Percentiles rank a stretch among this genome's conserved stretches.
Conservation (phyloP, 1,284 basidiomycete genomes). For the Boletus semigastroideus region DNA sequence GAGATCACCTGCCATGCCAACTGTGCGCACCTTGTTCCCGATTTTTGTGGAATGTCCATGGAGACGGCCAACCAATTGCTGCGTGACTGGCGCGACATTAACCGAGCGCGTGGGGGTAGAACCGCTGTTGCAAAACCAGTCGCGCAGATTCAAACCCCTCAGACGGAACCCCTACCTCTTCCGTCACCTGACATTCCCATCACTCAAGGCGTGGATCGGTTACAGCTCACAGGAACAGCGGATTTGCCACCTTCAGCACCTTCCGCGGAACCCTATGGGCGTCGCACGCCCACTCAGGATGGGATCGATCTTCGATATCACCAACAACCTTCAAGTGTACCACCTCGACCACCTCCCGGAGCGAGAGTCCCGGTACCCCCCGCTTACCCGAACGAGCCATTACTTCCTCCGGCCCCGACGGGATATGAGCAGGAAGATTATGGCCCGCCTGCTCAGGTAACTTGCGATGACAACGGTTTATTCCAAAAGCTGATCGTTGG, state of each 20-base stretch:
- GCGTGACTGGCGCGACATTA: slow-evolving; percentile 86
- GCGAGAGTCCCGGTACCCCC: slow-evolving; percentile 43
- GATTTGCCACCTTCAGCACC: slow-evolving; percentile 30
- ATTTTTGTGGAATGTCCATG: slow-evolving; percentile 99
- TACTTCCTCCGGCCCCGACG: slow-evolving; percentile 20
- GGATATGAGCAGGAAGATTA: slow-evolving; percentile 36
- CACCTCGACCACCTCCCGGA: slow-evolving; percentile 45
- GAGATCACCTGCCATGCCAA: slow-evolving; percentile 96
- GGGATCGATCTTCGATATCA: slow-evolving; percentile 32
- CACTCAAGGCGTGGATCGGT: slow-evolving; percentile 46
- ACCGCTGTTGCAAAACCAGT: slow-evolving; percentile 36
- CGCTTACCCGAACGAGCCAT: slow-evolving; percentile 33
- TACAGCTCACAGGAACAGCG: slow-evolving; percentile 47
- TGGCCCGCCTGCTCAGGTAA: slow-evolving; percentile 27
- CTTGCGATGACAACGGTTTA: not conserved
- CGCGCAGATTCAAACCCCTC: slow-evolving; percentile 36
- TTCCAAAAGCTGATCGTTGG: slow-evolving; percentile 11
- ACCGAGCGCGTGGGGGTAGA: slow-evolving; percentile 53
- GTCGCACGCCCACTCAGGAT: slow-evolving; percentile 33
- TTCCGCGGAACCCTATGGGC: slow-evolving; percentile 38
- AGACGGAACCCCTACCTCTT: slow-evolving; percentile 31
- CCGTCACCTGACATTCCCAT: slow-evolving; percentile 32
- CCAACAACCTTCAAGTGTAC: slow-evolving; percentile 34
- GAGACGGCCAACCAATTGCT: slow-evolving; percentile 96
- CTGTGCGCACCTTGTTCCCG: slow-evolving; percentile 97